Evolutionary conservation across 148 eudicot genomes (phyloP).

Genomic region (Diospyros kaki): DNA sequence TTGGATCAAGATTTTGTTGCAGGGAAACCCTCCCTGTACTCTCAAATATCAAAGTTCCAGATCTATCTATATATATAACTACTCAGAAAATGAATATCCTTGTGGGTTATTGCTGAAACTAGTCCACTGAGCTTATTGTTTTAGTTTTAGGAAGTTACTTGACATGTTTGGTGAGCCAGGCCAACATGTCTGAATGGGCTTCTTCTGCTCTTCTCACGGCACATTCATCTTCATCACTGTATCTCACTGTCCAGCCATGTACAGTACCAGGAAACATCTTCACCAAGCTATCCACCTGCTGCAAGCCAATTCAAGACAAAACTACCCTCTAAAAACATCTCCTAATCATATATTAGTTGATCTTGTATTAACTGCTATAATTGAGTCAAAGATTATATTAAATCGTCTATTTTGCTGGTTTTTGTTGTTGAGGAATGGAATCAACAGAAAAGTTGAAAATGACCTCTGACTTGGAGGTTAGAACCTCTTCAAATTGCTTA

Average conservation of each 20-base stretch:
- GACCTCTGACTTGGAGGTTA: slow-evolving; percentile 12
- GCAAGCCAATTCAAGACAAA: not conserved
- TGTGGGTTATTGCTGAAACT: too few relatives aligned
- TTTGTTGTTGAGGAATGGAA: too few relatives aligned
- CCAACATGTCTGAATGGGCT: slow-evolving; percentile 27
- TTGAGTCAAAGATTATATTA: too few relatives aligned
- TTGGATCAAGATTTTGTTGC: too few relatives aligned
- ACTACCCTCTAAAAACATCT: not conserved
- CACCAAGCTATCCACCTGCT: slow-evolving; percentile 25
- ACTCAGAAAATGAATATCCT: too few relatives aligned
- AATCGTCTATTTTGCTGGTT: not conserved
- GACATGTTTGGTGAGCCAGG: slow-evolving; percentile 25
- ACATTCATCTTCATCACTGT: slow-evolving; percentile 22
- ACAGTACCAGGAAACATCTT: slow-evolving; percentile 27
- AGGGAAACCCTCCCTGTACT: too few relatives aligned
- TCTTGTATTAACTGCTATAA: too few relatives aligned
- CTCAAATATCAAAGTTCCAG: too few relatives aligned
- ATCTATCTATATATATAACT: too few relatives aligned
- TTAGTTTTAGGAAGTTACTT: not conserved
- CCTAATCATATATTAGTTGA: not conserved
- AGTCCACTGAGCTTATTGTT: too few relatives aligned
- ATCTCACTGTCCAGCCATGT: slow-evolving; percentile 33
- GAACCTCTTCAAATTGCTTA: slow-evolving; percentile 5
- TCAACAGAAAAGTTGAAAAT: too few relatives aligned
- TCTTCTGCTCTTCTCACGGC: slow-evolving; percentile 28